phyloP scores from a whole-genome alignment of 225 moss, liverwort and hornwort species.

The Bryum argenteum region DNA sequence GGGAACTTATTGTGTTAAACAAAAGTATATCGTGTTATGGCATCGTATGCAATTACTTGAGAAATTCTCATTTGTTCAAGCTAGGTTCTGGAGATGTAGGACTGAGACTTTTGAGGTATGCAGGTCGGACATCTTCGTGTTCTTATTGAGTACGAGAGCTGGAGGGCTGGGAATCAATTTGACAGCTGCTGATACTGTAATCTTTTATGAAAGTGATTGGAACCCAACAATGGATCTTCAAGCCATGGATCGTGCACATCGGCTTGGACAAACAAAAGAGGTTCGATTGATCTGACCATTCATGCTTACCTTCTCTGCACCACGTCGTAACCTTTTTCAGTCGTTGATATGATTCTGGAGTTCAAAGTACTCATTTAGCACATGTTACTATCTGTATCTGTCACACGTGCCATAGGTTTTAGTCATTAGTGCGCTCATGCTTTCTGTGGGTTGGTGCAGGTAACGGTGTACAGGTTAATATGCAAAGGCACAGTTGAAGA shows the following conservation, averaged over 20 bases:
- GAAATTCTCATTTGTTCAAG: neutral
- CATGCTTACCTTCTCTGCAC: too few relatives aligned
- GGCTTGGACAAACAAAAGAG: constrained; percentile 88
- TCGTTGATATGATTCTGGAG: neutral
- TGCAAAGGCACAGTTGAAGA: constrained; percentile 86
- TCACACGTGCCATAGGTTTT: neutral
- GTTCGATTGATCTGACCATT: constrained; percentile 22
- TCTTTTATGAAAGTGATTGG: constrained; percentile 85
- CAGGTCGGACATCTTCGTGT: constrained; percentile 78
- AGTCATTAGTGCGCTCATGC: neutral
- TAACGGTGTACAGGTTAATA: constrained; percentile 80
- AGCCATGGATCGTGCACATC: constrained; percentile 88
- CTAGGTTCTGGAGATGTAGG: neutral
- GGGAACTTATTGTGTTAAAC: neutral
- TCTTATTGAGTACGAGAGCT: constrained; percentile 72
- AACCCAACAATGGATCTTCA: constrained; percentile 85
- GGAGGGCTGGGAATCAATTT: constrained; percentile 84
- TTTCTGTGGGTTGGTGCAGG: constrained; percentile 43
- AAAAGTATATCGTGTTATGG: neutral
- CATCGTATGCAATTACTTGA: neutral
- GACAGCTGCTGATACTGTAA: constrained; percentile 76
- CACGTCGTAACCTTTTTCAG: constrained; percentile 33
- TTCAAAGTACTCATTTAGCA: neutral
- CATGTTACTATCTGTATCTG: neutral
- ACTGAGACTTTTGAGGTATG: neutral